Base-by-base conservation (phyloP, 2,329 filamentous ascomycete genomes). In the Fusarium nodosum region DNA sequence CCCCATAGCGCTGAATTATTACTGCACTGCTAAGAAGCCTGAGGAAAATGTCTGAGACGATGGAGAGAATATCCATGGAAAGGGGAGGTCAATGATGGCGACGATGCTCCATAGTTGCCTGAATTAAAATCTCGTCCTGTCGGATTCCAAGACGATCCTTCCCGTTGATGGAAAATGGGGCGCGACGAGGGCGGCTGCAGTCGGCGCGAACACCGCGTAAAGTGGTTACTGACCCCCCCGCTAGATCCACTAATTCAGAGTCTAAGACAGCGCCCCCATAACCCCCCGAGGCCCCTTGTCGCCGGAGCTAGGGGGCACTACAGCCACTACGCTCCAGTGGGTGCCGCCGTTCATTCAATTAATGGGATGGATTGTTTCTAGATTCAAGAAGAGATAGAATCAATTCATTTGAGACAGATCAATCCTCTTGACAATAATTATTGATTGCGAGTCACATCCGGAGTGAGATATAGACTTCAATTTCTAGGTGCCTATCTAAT, bases 41-140 rank as follows among this genome's bases (percentile, higher is more conserved):
- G 36, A 26, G 51, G 42, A 45, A 41, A 60, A 60, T 72, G 61
- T 74, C 68, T 70, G 62, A 73, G 71, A 66, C 20, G 36, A 30
- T 30, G 28, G 9, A 56, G 55, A 38, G n/a, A 5, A 18, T 26
- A 44, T 26, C 22, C 41, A 44, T 44, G 13, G n/a, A 16, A 48
- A 30, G 11, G 30, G 33, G 30, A 41, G 47, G 36, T 60, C 60
- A 45, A 67, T 64, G 64, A 67, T 73, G 69, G 66, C 59, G 60
- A 71, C 66, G 57, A 71, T 73, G 68, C 57, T 56, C 72, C 69
- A 71, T 73, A 75, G 77, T 76, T 79, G 77, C 75, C 77, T 79
- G 69, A 74, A 69, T 72, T 64, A 68, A 42, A 57, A 41, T 71
- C 60, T 66, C 39, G 52, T 57, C 67, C 62, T 69, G 64, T 69